These are phyloP conservation scores for Russula earlei DNA, from an alignment of 768 basidiomycete species.

Conservation along the genomic window DNA sequence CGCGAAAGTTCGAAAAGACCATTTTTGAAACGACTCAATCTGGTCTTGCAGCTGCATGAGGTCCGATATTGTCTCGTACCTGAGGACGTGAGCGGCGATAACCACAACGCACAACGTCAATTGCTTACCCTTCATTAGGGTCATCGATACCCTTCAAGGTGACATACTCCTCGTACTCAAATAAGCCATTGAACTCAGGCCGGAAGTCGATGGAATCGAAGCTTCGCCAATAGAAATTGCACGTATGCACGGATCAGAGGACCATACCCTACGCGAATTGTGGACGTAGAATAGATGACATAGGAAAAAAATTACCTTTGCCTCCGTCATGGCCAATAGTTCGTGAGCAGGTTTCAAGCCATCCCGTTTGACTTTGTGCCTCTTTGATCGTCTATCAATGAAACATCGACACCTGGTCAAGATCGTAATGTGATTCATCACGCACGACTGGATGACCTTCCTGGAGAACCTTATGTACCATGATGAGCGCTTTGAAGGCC, in stretches of 20 bases:
- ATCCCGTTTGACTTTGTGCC: slow-evolving; percentile 91
- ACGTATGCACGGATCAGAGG: slow-evolving; percentile 93
- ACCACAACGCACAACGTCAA: neutral
- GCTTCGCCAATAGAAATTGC: slow-evolving; percentile 88
- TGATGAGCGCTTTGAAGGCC: slow-evolving; percentile 96
- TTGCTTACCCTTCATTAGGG: slow-evolving; percentile 91
- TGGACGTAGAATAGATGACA: neutral
- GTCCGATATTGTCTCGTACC: slow-evolving; percentile 96
- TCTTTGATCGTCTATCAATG: slow-evolving; percentile 79
- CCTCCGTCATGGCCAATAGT: slow-evolving; percentile 74
- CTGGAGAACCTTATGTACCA: slow-evolving; percentile 94
- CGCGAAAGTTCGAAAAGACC: slow-evolving; percentile 89
- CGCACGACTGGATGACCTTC: slow-evolving; percentile 91
- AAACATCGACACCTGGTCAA: slow-evolving; percentile 10
- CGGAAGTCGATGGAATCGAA: slow-evolving; percentile 92
- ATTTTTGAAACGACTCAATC: slow-evolving; percentile 98
- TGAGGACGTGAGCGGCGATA: neutral
- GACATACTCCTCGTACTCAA: slow-evolving; percentile 98
- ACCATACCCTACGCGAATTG: slow-evolving; percentile 61
- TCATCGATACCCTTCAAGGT: slow-evolving; percentile 96
- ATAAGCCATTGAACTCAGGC: slow-evolving; percentile 96
- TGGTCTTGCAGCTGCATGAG: slow-evolving; percentile 98
- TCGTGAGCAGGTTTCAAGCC: slow-evolving; percentile 94
- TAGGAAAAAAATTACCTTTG: slow-evolving; percentile 43
- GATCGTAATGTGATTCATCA: slow-evolving; percentile 22